Evolutionary conservation across 805 yeast species (phyloP), one percentile per base, ranked within the genome.

Genomic region (Blastobotrys americana): DNA sequence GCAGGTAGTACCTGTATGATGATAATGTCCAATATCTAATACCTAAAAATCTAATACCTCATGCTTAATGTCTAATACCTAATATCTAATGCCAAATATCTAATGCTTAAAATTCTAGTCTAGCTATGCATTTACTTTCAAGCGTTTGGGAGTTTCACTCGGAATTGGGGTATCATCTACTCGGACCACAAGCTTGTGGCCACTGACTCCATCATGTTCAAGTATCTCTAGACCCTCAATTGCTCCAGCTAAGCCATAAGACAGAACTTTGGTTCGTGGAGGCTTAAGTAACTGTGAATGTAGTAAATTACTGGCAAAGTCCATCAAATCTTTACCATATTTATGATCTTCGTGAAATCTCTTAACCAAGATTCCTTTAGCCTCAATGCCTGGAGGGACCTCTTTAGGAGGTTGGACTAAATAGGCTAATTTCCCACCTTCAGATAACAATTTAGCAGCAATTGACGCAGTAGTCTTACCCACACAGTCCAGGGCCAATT

Each of bases 401-500:
- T 34, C 37, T 34, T 34, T 34, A 10, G 37, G 37, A 8, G 17
- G 17, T 13, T 18, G 20, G 13, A 25, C 31, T 13, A 25, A 25
- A 25, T 25, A 25, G 31, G 31, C 31, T 13, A 25, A 25, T 13
- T 25, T 25, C 10, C 31, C 31, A 10, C 20, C 37, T 8, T 8
- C 13, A 16, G 37, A 8, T 34, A 18, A 16, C 20, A 34, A 34
- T 6, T 8, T 9, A 9, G 37, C 20, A 16, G 20, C 37, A 6
- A 34, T 10, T 8, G 37, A 15, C 10, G 43, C 28, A 8, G 34
- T 34, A 18, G 6, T 8, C 36, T 17, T 18, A 18, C 37, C 15
- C n/a, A 40, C 38, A 9, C 38, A 18, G 28, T 40, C 43, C 23
- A 40, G 15, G 13, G 43, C 43, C 33, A 18, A 37, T 8, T n/a